Evolutionary conservation across 129 eudicot genomes (phyloP), one percentile per base, ranked within the genome.

Genomic region (Dittrichia graveolens): DNA sequence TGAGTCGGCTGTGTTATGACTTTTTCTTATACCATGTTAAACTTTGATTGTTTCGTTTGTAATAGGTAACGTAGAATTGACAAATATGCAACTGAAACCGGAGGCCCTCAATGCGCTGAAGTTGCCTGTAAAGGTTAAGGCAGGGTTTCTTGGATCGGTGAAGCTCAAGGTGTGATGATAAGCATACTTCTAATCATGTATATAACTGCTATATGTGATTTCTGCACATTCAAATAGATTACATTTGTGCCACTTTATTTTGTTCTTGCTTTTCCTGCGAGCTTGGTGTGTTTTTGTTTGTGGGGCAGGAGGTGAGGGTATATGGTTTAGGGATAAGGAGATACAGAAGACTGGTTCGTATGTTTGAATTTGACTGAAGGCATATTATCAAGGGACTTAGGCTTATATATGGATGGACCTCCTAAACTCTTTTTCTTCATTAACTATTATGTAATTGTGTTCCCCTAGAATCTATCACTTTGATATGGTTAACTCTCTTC

Each of bases 91-190:
- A 67, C 82, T 95, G 75, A 95, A 95, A 82, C 99, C 99, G 13
- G 99, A 90, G 87, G 99, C 99, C 9, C 92, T 95, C 40, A 95
- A 95, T 72, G 97, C 97, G 16, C 66, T 95, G 72, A 90, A 95
- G 88, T 85, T 95, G 78, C 99, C 99, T 44, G 84, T 95, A 69
- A 95, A 81, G 86, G 99, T 95, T 19, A 95, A 95, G 81, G 96
- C 99, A n/a, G 99, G 99, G 71, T 95, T 95, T 79, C 97, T 95
- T 73, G 99, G 99, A 60, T 95, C 97, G 6, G 99, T 95, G 76
- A 90, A 83, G 80, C 89, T 95, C 56, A 95, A 95, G 99, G 99
- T 85, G 89, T 68, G 78, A 35, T 78, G 72, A 69, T 62, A 50
- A 38, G 57, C 61, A 41, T 50, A 60, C 55, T 77, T 41, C 24